Evolutionary conservation across 164 flowering plant species (phyloP).

Genomic region (Aristolochia californica): DNA sequence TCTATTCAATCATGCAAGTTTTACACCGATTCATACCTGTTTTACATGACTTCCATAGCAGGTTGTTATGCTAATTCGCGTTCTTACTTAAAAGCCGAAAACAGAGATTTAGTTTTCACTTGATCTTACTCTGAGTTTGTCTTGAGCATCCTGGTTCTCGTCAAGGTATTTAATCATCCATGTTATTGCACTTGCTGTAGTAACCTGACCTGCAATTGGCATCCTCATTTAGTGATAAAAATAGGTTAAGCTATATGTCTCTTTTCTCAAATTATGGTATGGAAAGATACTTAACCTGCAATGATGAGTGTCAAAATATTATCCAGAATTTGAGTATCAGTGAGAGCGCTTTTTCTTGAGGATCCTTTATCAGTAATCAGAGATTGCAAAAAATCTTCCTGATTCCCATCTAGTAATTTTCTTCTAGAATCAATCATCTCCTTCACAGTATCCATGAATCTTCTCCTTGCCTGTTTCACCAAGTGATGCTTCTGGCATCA

Average conservation of each 20-base stretch:
- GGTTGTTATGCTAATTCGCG: too few species aligned
- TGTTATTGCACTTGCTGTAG: slow-evolving; percentile 67
- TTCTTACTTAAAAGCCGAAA: too few species aligned
- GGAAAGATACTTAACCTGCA: slow-evolving; percentile 33
- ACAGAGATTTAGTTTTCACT: too few species aligned
- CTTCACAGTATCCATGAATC: slow-evolving; percentile 26
- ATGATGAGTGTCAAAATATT: slow-evolving; percentile 56
- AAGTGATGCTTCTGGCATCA: too few species aligned
- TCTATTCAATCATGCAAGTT: too few species aligned
- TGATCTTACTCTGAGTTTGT: slow-evolving; percentile 29
- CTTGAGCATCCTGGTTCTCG: slow-evolving; percentile 42
- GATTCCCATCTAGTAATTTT: slow-evolving; percentile 4
- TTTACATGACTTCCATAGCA: too few species aligned
- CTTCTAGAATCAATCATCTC: slow-evolving; percentile 26
- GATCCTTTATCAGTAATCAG: slow-evolving; percentile 16
- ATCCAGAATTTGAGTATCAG: slow-evolving; percentile 49
- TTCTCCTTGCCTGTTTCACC: slow-evolving; percentile 33
- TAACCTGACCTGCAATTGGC: slow-evolving; percentile 40
- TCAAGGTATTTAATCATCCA: slow-evolving; percentile 75
- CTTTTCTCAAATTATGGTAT: not conserved
- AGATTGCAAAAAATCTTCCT: slow-evolving; percentile 36
- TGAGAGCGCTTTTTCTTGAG: slow-evolving; percentile 11
- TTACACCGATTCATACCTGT: too few species aligned
- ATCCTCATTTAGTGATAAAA: not conserved
- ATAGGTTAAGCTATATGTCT: not conserved